Conservation (phyloP, 1,284 basidiomycete species). For the Violaceomyces palustris region DNA sequence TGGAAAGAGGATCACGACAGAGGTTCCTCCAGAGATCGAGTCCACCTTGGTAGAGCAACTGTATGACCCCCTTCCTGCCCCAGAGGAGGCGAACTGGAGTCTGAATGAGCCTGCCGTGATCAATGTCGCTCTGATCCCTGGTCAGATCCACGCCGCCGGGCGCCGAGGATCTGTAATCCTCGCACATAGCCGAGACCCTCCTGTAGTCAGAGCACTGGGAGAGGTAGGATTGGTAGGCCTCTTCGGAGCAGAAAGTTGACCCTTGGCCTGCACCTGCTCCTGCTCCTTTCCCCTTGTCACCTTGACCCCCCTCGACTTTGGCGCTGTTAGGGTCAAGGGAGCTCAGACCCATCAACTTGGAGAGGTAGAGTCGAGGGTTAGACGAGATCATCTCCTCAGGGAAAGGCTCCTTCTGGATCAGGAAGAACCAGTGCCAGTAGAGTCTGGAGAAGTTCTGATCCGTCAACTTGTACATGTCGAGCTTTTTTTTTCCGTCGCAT, state of each 20-base stretch:
- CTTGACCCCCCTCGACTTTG: too few species aligned
- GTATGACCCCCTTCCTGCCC: slow-evolving; percentile 52
- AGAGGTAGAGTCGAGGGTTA: slow-evolving; percentile 5
- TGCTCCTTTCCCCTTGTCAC: too few species aligned
- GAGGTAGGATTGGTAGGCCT: slow-evolving; percentile 4
- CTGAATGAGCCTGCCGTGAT: slow-evolving; percentile 39
- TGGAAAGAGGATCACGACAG: slow-evolving; percentile 25
- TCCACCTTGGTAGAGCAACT: slow-evolving; percentile 33
- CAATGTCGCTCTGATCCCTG: slow-evolving; percentile 47
- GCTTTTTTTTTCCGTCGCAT: slow-evolving; percentile 1
- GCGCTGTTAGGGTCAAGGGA: too few species aligned
- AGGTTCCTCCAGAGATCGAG: slow-evolving; percentile 49
- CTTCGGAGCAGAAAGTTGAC: background rate
- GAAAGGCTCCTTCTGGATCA: slow-evolving; percentile 49
- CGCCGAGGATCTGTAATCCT: slow-evolving; percentile 54
- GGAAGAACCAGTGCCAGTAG: slow-evolving; percentile 54
- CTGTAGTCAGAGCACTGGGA: slow-evolving; percentile 5
- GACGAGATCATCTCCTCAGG: slow-evolving; percentile 42
- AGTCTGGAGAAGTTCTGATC: slow-evolving; percentile 46
- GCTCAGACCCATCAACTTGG: too few species aligned
- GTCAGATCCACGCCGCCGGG: slow-evolving; percentile 50
- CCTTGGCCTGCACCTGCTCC: background rate
- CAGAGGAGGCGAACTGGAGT: slow-evolving; percentile 48
- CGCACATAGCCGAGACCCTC: slow-evolving; percentile 39
- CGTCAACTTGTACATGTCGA: slow-evolving; percentile 53